phyloP scores from a whole-genome alignment of 768 basidiomycete genomes.

The Boletus vermiculosoides region DNA sequence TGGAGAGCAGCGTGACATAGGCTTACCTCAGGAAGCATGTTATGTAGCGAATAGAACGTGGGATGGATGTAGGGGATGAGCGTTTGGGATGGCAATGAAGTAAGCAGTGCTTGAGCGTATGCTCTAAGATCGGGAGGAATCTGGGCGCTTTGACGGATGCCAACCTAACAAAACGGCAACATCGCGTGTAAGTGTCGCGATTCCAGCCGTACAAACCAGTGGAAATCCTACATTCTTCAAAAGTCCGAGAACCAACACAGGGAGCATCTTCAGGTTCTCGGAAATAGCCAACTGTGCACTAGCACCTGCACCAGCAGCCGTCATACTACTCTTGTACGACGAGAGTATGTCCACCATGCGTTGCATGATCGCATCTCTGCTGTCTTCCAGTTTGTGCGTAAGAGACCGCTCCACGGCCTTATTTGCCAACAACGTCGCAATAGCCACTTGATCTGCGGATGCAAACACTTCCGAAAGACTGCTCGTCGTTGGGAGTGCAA shows the following conservation, averaged over 20 bases:
- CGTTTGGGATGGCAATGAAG: constrained; percentile 86
- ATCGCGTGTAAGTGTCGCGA: background rate
- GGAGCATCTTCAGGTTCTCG: constrained; percentile 94
- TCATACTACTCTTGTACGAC: constrained; percentile 96
- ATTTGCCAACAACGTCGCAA: constrained; percentile 81
- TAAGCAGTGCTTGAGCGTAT: constrained; percentile 90
- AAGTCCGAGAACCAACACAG: constrained; percentile 83
- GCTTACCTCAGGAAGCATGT: constrained; percentile 87
- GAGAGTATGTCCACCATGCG: constrained; percentile 81
- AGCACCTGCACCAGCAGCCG: constrained; percentile 87
- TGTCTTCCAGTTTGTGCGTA: constrained; percentile 86
- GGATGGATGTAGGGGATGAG: constrained; percentile 95
- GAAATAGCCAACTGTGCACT: constrained; percentile 90
- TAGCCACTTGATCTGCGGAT: constrained; percentile 85
- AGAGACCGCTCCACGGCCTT: constrained; percentile 90
- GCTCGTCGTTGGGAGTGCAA: constrained; percentile 83
- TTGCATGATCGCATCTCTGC: constrained; percentile 79
- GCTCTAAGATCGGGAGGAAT: constrained; percentile 96
- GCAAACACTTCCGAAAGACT: constrained; percentile 88
- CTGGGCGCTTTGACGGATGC: constrained; percentile 91
- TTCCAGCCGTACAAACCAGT: background rate
- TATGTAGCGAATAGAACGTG: constrained; percentile 92
- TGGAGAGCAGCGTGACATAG: background rate
- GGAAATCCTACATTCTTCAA: constrained; percentile 81
- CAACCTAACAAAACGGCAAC: constrained; percentile 54